These are phyloP conservation scores for Aegilops umbellulata DNA, from an alignment of 176 grass and related monocot genomes.

Conservation along the genomic window DNA sequence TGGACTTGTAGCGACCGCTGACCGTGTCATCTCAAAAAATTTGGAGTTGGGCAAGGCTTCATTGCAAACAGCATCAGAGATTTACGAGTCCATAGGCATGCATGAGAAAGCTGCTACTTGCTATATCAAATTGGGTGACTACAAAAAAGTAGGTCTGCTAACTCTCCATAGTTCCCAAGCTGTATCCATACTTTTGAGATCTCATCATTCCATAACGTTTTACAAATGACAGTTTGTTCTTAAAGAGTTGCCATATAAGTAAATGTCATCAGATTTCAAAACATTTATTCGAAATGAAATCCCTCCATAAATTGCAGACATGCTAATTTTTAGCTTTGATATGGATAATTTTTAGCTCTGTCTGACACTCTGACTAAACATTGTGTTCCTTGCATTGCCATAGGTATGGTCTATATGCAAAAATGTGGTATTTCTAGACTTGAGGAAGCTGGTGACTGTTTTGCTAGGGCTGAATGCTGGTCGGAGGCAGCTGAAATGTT, in stretches of 20 bases:
- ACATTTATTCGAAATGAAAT: background rate
- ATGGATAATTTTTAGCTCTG: background rate
- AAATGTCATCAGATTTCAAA: background rate
- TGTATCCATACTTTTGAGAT: background rate
- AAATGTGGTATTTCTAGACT: constrained; percentile 69
- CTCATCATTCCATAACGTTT: background rate
- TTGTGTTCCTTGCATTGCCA: background rate
- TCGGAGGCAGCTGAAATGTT: constrained; percentile 52
- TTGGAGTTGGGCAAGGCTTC: constrained; percentile 36
- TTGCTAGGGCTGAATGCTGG: constrained; percentile 47
- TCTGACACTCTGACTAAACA: background rate
- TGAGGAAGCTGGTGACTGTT: constrained; percentile 73
- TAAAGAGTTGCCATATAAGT: background rate
- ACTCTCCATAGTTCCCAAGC: background rate
- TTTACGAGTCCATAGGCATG: constrained; percentile 67
- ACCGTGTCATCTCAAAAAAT: constrained; percentile 46
- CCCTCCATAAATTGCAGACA: background rate
- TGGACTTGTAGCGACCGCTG: constrained; percentile 59
- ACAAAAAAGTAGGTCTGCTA: constrained; percentile 57
- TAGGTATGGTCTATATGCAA: constrained; percentile 67
- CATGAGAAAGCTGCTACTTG: constrained; percentile 66
- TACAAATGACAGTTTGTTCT: background rate
- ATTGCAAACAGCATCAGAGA: constrained; percentile 59
- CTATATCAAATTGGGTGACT: constrained; percentile 71
- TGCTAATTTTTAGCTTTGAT: background rate